Evolutionary conservation across 108 stramenopile species (phyloP).

Genomic region (Skeletonema costatum): DNA sequence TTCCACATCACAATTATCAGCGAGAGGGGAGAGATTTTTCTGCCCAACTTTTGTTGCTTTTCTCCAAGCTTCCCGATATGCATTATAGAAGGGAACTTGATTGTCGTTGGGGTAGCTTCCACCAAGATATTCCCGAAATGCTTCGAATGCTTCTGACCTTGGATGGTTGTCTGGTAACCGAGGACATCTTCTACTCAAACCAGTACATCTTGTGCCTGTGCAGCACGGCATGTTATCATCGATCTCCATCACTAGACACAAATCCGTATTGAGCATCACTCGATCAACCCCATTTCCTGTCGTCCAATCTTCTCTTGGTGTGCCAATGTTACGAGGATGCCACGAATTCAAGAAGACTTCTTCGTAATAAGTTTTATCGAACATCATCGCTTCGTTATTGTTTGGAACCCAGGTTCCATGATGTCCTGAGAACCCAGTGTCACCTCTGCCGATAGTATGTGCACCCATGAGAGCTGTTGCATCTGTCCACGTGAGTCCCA

Average conservation of each 20-base stretch:
- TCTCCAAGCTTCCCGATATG: constrained; percentile 35
- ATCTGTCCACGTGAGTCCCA: constrained; percentile 49
- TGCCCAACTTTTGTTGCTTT: constrained; percentile 43
- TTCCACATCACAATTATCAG: constrained; percentile 19
- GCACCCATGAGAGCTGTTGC: constrained; percentile 49
- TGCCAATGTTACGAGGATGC: constrained; percentile 38
- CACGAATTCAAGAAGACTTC: constrained; percentile 34
- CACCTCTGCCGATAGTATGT: constrained; percentile 41
- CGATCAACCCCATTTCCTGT: constrained; percentile 17
- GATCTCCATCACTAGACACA: constrained; percentile 36
- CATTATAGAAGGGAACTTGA: constrained; percentile 39
- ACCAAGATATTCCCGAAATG: constrained; percentile 35
- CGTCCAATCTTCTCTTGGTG: constrained; percentile 31
- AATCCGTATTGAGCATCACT: constrained; percentile 51
- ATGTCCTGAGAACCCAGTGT: constrained; percentile 29
- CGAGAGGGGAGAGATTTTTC: constrained; percentile 28
- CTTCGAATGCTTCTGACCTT: constrained; percentile 27
- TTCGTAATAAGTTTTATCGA: constrained; percentile 43
- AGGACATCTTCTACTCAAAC: constrained; percentile 16
- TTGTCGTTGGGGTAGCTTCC: constrained; percentile 28
- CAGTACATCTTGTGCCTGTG: constrained; percentile 10
- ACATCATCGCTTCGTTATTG: constrained; percentile 17
- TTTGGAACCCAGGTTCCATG: constrained; percentile 39
- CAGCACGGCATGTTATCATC: constrained; percentile 39
- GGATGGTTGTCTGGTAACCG: constrained; percentile 7